Evolutionary conservation across 805 yeast genomes (phyloP), one percentile per base, ranked within the genome.

Genomic region (Tetrapisispora phaffii): DNA sequence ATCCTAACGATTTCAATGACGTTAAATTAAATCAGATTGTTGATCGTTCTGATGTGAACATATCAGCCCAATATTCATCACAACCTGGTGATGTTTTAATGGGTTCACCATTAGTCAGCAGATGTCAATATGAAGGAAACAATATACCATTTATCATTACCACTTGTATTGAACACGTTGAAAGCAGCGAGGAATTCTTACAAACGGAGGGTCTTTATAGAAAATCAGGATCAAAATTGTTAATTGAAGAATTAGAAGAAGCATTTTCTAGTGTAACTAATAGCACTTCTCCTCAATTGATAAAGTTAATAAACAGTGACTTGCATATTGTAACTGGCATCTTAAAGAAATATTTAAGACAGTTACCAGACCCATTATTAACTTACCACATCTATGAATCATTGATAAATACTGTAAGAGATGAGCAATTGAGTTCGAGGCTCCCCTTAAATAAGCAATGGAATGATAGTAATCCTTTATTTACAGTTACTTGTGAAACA

Each of bases 121-220:
- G 95, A 44, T 73, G 84, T 8, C 67, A 67, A 9, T 71, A 66
- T 51, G 97, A 90, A 58, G 71, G 73, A 13, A 69, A 74, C 29
- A 50, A 59, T 7, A 73, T 86, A 13, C 98, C 98, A 12, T 65
- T 77, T 50, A 76, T 90, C 26, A 73, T 90, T 13, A 69, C 80
- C 15, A 71, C 77, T 45, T 85, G 96, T 64, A 65, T 88, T 6
- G 69, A 70, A 21, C 93, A 82, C 52, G 86, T 93, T 42, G 96
- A 90, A 65, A 58, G 60, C 4, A 72, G 86, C 47, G 96, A 96
- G 9, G 53, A 48, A 3, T 46, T 44, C 3, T 64, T 88, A 52
- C 78, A 74, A 36, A 67, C 73, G 49, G 97, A 89, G 62, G 98
- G 98, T 9, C 74, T 90, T 34, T 90, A 93, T 67, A 73, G 98